Base-by-base conservation (phyloP, 495 filamentous ascomycete species). In the Annulohypoxylon maeteangense region DNA sequence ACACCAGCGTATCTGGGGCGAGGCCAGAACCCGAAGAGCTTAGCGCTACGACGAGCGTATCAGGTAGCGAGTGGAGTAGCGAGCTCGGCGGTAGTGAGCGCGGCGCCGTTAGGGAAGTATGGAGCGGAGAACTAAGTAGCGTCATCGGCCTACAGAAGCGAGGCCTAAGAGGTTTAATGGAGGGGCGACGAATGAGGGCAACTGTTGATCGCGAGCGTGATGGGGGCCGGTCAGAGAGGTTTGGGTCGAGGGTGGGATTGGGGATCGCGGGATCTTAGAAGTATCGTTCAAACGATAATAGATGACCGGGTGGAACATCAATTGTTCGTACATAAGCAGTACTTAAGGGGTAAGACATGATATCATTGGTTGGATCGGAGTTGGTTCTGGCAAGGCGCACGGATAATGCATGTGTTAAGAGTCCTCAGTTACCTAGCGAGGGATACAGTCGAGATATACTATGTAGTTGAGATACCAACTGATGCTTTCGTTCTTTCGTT, bases 101-200 rank as follows among this genome's bases (percentile, higher is more conserved):
- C 60, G 72, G 72, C 59, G 78, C 51, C 72, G 76, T 44, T 48
- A 74, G 74, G 5, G 91, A 93, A 72, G 83, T 95, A 20, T 97
- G 94, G 94, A 86, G 83, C 11, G 91, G 95, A 11, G 90, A 94
- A 75, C 72, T 97, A 27, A 97, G 93, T 78, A 92, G 92, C 55
- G 95, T 98, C n/a, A 96, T 99, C 63, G 95, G 95, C 0, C 73
- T 99, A 62, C 95, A 99, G 83, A 99, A 98, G 82, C 84, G 95
- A 34, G 95, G 95, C 0, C 75, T 99, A 62, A 87, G 94, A 51
- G 95, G 95, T 0, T 78, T 99, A 76, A 97, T 98, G 95, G 95
- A 99, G 80, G 95, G 95, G 12, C 83, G 95, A 36, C 85, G 94
- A 59, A 89, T 97, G 83, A 83, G 95, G 55, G 94, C 75, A 22